Percentiles rank a stretch among this genome's conserved stretches.
Evolutionary conservation across 2,329 filamentous ascomycete species (phyloP).

Genomic region (Pestalotiopsis sp.): DNA sequence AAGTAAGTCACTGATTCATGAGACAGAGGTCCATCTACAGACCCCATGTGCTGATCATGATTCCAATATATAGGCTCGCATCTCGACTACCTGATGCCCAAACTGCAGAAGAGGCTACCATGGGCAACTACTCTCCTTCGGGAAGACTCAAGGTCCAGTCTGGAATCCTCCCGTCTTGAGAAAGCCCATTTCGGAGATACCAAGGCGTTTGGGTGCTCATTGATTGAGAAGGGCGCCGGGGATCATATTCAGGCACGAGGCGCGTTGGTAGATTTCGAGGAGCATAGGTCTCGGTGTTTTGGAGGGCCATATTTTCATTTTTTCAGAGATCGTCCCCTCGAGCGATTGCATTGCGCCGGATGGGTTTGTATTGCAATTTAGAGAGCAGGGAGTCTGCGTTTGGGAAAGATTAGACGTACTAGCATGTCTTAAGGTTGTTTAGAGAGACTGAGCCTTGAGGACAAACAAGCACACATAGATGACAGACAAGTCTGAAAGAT

Average conservation of each 20-base stretch:
- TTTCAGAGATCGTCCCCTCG: background rate
- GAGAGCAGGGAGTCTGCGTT: background rate
- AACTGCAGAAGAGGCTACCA: background rate
- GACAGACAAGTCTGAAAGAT: background rate
- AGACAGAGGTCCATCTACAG: background rate
- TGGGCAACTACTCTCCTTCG: background rate
- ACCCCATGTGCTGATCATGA: conserved; percentile 1
- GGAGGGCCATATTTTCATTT: background rate
- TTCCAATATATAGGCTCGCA: background rate
- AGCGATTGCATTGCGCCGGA: background rate
- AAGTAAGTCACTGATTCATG: conserved; percentile 51
- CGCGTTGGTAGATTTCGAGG: background rate
- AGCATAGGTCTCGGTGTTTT: background rate
- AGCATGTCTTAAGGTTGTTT: background rate
- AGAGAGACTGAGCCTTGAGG: background rate
- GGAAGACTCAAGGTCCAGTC: background rate
- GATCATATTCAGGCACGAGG: background rate
- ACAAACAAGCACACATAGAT: background rate
- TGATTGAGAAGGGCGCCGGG: background rate
- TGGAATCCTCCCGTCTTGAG: background rate
- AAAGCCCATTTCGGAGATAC: background rate
- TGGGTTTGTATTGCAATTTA: background rate
- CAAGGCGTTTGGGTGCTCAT: background rate
- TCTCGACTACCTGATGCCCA: background rate
- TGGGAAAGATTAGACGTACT: background rate